Percentiles rank a stretch among this genome's conserved stretches.
Conservation (phyloP, 345 rosid species). For the Mallotus nudiflorus region DNA sequence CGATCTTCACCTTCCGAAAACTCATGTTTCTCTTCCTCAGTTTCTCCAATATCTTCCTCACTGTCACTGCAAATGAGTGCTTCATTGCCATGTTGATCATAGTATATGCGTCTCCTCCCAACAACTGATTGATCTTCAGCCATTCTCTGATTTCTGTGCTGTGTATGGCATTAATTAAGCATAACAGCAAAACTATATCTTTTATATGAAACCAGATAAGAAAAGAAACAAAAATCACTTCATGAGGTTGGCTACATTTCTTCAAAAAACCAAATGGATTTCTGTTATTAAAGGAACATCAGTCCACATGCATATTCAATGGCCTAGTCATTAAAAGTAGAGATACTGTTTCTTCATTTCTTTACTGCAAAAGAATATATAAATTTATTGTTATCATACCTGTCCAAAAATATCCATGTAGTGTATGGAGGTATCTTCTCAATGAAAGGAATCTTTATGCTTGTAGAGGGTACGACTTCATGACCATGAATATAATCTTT, state of each 20-base stretch:
- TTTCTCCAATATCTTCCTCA: constrained; percentile 79
- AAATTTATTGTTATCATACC: constrained; percentile 36
- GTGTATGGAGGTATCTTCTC: constrained; percentile 93
- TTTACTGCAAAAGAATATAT: background rate
- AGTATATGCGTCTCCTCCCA: constrained; percentile 97
- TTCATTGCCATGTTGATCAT: constrained; percentile 92
- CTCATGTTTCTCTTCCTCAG: constrained; percentile 80
- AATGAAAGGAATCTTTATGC: constrained; percentile 51
- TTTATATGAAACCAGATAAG: constrained; percentile 11
- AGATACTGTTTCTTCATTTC: background rate
- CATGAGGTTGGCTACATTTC: too few species aligned
- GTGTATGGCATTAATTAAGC: constrained; percentile 42
- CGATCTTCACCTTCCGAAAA: constrained; percentile 84
- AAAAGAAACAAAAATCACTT: constrained; percentile 6
- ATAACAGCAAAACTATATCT: constrained; percentile 31
- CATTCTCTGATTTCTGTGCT: constrained; percentile 98
- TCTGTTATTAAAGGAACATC: background rate
- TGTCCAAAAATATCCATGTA: constrained; percentile 95
- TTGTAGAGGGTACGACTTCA: constrained; percentile 50
- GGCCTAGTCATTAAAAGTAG: constrained; percentile 9
- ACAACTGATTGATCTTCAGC: constrained; percentile 98
- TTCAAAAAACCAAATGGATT: background rate
- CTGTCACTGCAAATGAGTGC: constrained; percentile 95
- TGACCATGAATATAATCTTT: constrained; percentile 62
- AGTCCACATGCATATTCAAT: constrained; percentile 4